Evolutionary conservation across 352 stramenopile genomes (phyloP).

Genomic region (Halophytophthora batemanensis): DNA sequence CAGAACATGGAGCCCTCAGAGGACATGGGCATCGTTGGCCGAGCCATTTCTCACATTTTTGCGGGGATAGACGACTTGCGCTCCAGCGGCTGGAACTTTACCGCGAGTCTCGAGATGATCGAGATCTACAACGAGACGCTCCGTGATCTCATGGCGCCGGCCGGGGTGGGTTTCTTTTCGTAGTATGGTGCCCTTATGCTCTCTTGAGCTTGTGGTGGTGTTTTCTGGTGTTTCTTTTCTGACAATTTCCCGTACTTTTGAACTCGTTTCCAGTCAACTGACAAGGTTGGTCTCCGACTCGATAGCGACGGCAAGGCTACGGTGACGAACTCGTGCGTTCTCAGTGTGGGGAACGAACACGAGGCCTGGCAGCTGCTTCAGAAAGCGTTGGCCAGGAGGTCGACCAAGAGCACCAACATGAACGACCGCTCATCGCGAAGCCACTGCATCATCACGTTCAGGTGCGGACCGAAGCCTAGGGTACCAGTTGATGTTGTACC

Average conservation of each 20-base stretch:
- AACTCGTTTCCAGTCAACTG: constrained; percentile 31
- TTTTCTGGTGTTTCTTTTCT: neutral
- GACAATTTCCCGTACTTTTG: neutral
- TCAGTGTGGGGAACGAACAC: constrained; percentile 49
- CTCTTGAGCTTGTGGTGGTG: neutral
- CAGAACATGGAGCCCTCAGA: constrained; percentile 39
- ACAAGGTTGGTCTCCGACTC: constrained; percentile 72
- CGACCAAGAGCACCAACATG: constrained; percentile 84
- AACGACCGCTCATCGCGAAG: constrained; percentile 83
- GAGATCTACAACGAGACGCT: constrained; percentile 99
- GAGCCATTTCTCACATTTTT: constrained; percentile 79
- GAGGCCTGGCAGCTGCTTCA: constrained; percentile 66
- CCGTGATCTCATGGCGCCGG: constrained; percentile 86
- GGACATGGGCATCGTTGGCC: constrained; percentile 79
- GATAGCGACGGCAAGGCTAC: constrained; percentile 63
- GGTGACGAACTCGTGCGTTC: constrained; percentile 63
- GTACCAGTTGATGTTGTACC: neutral
- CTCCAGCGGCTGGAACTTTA: constrained; percentile 73
- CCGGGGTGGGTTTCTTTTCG: constrained; percentile 27
- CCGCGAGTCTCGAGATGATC: constrained; percentile 82
- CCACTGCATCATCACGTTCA: constrained; percentile 84
- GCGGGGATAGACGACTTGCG: constrained; percentile 54
- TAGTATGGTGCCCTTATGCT: neutral
- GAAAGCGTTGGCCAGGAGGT: constrained; percentile 53
- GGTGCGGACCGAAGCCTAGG: constrained; percentile 25